Percentiles rank a stretch among this genome's conserved stretches.
These are phyloP conservation scores for Pseudogymnoascus sp. DNA, from an alignment of 2,329 filamentous ascomycete genomes.

Conservation along the genomic window DNA sequence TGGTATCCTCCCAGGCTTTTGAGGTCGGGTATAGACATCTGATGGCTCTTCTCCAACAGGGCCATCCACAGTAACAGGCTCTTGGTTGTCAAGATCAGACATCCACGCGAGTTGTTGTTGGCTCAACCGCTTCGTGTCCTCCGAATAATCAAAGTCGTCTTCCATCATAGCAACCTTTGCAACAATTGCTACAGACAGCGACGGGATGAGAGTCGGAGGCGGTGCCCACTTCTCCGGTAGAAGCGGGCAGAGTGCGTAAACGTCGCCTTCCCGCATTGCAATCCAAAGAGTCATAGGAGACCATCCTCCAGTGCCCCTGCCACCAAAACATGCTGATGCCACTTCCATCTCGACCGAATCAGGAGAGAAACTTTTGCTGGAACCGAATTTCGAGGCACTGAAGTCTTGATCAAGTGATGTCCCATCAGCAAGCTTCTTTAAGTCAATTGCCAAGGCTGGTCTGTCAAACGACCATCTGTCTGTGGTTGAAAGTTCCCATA, in stretches of 20 bases:
- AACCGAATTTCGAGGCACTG: constrained; percentile 63
- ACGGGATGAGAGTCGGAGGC: constrained; percentile 68
- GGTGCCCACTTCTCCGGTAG: constrained; percentile 81
- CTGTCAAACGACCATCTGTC: constrained; percentile 83
- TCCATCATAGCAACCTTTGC: constrained; percentile 60
- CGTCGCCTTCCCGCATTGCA: constrained; percentile 87
- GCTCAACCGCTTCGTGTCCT: constrained; percentile 47
- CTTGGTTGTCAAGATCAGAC: constrained; percentile 57
- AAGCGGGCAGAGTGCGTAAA: constrained; percentile 88
- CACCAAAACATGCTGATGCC: constrained; percentile 74
- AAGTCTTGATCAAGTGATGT: constrained; percentile 77
- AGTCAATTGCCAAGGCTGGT: constrained; percentile 74
- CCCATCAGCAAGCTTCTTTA: constrained; percentile 83
- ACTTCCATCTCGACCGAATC: constrained; percentile 92
- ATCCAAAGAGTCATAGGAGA: constrained; percentile 94
- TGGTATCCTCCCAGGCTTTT: constrained; percentile 50
- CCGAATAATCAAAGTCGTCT: constrained; percentile 48
- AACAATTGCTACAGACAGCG: constrained; percentile 74
- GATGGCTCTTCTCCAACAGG: constrained; percentile 40
- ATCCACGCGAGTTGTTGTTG: constrained; percentile 63
- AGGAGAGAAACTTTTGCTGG: constrained; percentile 76
- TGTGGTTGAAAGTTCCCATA: constrained; percentile 83
- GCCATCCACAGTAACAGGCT: constrained; percentile 48
- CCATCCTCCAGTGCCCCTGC: constrained; percentile 69
- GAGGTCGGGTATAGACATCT: constrained; percentile 51